These are phyloP conservation scores for Phytopythium aichiense DNA, from an alignment of 352 stramenopile species.

Conservation along the genomic window DNA sequence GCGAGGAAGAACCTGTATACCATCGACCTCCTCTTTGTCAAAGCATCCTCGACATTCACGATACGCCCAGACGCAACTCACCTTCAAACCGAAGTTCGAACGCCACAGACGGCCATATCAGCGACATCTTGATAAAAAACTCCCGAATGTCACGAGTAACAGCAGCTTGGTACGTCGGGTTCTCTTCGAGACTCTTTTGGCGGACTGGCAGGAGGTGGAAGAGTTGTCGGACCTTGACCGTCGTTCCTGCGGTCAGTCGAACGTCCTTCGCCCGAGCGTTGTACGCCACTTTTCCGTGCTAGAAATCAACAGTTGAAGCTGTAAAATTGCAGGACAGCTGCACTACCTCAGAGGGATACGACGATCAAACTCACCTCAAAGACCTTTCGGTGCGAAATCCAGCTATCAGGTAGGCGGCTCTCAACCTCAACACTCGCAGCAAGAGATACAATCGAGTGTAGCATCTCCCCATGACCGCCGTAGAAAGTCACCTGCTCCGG, in stretches of 20 bases:
- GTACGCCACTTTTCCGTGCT: conserved; percentile 54
- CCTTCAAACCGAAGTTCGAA: conserved; percentile 52
- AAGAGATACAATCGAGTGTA: conserved; percentile 41
- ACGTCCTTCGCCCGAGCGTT: conserved; percentile 42
- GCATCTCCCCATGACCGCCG: conserved; percentile 44
- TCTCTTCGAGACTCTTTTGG: conserved; percentile 31
- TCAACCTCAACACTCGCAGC: conserved; percentile 55
- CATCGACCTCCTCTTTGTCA: conserved; percentile 2
- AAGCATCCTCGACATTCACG: not conserved
- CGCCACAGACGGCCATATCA: conserved; percentile 71
- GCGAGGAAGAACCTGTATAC: conserved; percentile 6
- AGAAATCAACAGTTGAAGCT: not conserved
- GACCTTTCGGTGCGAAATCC: conserved; percentile 65
- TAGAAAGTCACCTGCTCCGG: conserved; percentile 18
- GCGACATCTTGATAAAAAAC: conserved; percentile 51
- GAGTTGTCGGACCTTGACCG: conserved; percentile 40
- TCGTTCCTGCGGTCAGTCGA: conserved; percentile 40
- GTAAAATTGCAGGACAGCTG: no score
- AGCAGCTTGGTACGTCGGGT: conserved; percentile 17
- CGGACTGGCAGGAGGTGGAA: conserved; percentile 65
- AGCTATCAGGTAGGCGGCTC: conserved; percentile 46
- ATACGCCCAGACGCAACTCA: conserved; percentile 4
- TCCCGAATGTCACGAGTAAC: conserved; percentile 36
- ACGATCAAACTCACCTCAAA: conserved; percentile 32
- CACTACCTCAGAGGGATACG: no score